Conservation (phyloP, 139 green algal species). For the Chlamydomonas incerta region DNA sequence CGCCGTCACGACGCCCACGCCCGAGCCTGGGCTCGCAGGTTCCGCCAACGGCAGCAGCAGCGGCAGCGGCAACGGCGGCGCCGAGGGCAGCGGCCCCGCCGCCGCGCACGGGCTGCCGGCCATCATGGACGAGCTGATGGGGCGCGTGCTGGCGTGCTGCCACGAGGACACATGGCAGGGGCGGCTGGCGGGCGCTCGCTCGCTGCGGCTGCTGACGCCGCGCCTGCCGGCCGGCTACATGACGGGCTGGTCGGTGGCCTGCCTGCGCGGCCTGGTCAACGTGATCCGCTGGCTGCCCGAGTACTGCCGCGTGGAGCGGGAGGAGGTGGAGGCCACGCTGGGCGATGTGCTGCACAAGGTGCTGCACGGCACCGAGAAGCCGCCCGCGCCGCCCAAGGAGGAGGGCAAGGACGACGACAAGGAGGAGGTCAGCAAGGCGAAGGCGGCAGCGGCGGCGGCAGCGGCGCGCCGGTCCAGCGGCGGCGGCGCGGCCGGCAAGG, state of each 20-base stretch:
- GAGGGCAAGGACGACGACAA: not conserved
- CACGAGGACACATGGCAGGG: constrained; percentile 86
- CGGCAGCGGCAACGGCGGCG: constrained; percentile 9
- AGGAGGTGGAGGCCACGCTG: constrained; percentile 63
- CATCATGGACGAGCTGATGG: constrained; percentile 85
- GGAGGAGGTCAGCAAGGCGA: not conserved
- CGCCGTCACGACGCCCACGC: no score
- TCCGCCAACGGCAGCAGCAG: no score
- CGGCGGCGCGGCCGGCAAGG: not conserved
- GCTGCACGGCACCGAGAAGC: constrained; percentile 41
- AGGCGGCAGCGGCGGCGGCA: not conserved
- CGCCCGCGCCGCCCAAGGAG: not conserved
- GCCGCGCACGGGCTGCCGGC: constrained; percentile 54
- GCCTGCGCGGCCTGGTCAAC: constrained; percentile 75
- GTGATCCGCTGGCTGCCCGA: constrained; percentile 83
- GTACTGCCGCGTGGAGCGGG: constrained; percentile 69
- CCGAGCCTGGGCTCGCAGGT: no score
- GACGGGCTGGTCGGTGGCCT: constrained; percentile 44
- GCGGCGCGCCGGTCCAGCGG: not conserved
- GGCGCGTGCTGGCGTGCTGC: constrained; percentile 89
- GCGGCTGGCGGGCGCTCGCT: constrained; percentile 83
- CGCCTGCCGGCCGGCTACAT: constrained; percentile 68
- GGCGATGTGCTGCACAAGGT: constrained; percentile 55
- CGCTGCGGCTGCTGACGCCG: constrained; percentile 67
- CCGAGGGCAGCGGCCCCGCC: not conserved